These are phyloP conservation scores for Boechera stricta DNA, from an alignment of 345 rosid genomes.

Conservation along the genomic window DNA sequence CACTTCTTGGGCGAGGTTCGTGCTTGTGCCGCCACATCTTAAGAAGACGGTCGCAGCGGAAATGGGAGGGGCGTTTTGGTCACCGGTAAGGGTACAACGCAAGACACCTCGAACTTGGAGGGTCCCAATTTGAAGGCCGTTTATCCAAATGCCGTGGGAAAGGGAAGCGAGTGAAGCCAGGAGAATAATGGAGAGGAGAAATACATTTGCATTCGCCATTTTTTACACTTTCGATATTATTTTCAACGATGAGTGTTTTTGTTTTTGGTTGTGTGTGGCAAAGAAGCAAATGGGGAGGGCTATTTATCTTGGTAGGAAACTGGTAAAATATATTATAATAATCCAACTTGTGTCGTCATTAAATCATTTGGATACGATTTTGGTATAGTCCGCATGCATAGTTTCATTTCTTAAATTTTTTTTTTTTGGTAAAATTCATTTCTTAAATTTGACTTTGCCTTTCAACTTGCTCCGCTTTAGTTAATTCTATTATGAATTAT, in stretches of 20 bases:
- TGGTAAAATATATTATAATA: neutral
- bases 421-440: neutral
- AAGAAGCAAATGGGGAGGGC: constrained; percentile 11
- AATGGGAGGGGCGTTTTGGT: constrained; percentile 5
- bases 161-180: constrained; percentile 19
- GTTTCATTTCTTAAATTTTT: neutral
- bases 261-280: constrained; percentile 10
- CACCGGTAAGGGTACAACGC: constrained; percentile 7
- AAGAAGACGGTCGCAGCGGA: neutral
- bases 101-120: neutral
- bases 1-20: neutral
- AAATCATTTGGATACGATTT: neutral
- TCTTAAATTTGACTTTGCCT: neutral
- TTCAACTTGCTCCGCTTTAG: neutral
- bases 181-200: constrained; percentile 21
- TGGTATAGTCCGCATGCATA: neutral
- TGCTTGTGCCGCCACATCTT: neutral
- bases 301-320: constrained; percentile 1
- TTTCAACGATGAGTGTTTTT: neutral
- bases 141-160: neutral
- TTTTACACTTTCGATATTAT: neutral
- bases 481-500: neutral
- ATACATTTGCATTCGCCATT: neutral
- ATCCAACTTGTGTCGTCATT: neutral
- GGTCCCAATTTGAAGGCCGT: neutral